These are phyloP conservation scores for Limnomonas spitsbergensis DNA, from an alignment of 139 green algal genomes.

Conservation along the genomic window DNA sequence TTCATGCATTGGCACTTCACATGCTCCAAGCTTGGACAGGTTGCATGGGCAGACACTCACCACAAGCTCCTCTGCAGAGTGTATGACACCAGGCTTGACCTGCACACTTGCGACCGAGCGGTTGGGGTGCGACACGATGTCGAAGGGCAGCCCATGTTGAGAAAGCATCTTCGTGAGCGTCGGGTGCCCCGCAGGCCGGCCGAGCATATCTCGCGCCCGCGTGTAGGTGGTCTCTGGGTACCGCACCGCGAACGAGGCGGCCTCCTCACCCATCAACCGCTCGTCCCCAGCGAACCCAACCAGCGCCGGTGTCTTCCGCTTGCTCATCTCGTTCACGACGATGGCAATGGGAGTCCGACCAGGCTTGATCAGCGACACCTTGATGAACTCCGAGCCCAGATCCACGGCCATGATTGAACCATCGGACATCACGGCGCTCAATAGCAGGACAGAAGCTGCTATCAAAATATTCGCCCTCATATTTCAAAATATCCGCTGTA, in stretches of 20 bases:
- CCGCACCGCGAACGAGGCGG: slow-evolving; percentile 60
- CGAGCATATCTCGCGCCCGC: slow-evolving; percentile 78
- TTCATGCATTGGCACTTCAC: background rate
- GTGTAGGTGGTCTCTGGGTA: slow-evolving; percentile 77
- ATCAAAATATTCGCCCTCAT: background rate
- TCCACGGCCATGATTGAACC: slow-evolving; percentile 82
- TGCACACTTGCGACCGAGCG: slow-evolving; percentile 50
- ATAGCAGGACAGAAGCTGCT: background rate
- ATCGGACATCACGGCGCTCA: background rate
- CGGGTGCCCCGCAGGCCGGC: slow-evolving; percentile 50
- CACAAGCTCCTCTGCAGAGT: slow-evolving; percentile 83
- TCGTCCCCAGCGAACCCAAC: slow-evolving; percentile 83
- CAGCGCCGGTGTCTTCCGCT: slow-evolving; percentile 83
- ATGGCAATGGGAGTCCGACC: slow-evolving; percentile 78
- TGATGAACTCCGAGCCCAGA: slow-evolving; percentile 88
- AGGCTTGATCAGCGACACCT: slow-evolving; percentile 87
- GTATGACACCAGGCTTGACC: slow-evolving; percentile 32
- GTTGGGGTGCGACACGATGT: slow-evolving; percentile 60
- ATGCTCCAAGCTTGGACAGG: background rate
- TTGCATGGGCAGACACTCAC: slow-evolving; percentile 37
- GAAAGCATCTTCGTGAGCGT: slow-evolving; percentile 46
- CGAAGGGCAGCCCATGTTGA: slow-evolving; percentile 64
- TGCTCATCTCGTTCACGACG: slow-evolving; percentile 94
- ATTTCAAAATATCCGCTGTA: too few species aligned
- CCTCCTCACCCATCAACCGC: slow-evolving; percentile 91